phyloP scores from a whole-genome alignment of 1,284 basidiomycete genomes.

The Erythrobasidium hasegawianum region DNA sequence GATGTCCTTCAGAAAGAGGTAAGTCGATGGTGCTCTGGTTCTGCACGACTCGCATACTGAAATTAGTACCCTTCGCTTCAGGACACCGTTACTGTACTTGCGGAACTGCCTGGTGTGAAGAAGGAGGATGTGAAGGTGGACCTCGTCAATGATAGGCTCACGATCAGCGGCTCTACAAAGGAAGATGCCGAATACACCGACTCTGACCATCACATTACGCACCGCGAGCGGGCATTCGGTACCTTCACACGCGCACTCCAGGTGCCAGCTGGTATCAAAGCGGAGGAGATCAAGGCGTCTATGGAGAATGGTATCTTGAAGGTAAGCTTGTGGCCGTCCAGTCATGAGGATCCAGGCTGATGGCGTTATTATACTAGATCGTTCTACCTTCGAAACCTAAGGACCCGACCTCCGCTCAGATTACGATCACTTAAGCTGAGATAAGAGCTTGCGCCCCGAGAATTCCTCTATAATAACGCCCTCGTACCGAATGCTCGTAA shows the following conservation, averaged over 20 bases:
- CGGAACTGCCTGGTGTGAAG: constrained; percentile 70
- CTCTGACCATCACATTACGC: neutral
- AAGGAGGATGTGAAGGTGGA: constrained; percentile 69
- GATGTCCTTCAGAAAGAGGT: neutral
- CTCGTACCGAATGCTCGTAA: no score
- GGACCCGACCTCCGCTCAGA: neutral
- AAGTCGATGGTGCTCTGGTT: neutral
- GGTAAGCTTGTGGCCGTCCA: constrained; percentile 47
- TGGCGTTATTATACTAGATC: neutral
- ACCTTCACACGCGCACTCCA: constrained; percentile 52
- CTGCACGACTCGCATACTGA: neutral
- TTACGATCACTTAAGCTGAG: neutral
- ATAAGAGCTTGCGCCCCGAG: no score
- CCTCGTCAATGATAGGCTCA: constrained; percentile 46
- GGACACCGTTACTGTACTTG: constrained; percentile 42
- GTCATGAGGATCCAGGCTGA: neutral
- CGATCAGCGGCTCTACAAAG: neutral
- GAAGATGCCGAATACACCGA: neutral
- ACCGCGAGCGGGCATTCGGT: constrained; percentile 49
- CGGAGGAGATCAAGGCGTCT: constrained; percentile 53
- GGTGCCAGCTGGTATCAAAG: constrained; percentile 52
- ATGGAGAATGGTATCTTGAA: constrained; percentile 56
- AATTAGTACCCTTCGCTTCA: neutral
- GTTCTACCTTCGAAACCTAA: neutral
- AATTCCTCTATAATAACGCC: no score